Base-by-base conservation (phyloP, 176 grass and related monocot species). In the Musa schizocarpa region DNA sequence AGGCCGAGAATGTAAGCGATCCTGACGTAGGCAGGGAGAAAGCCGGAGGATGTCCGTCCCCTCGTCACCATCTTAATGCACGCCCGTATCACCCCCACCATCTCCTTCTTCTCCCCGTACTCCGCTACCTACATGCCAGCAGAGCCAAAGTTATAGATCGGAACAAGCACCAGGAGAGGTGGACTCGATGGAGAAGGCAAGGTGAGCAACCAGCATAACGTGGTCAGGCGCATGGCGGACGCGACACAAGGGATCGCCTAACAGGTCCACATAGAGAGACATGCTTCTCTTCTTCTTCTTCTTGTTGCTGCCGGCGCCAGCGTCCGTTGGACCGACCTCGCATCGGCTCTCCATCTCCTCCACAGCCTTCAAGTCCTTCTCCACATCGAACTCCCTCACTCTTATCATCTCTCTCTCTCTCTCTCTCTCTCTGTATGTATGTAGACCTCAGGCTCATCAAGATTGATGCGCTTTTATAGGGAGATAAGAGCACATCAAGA, bases 1-100 rank as follows among this genome's bases (percentile, higher is more conserved):
- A 92, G 84, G 70, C 90, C 90, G 62, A 92, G 87, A 57, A 92
- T 62, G 22, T 72, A 76, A 48, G 84, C 90, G 0, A 92, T 82
- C 77, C 85, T 89, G 53, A 85, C 79, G 76, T 79, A 92, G 13
- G 54, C 59, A n/a, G 26, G 24, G 1, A 63, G 29, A 9, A 12
- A 82, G 73, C 73, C 26, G 64, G 50, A 16, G 57, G 43, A 8
- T 53, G 20, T 11, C 17, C 69, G 13, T 22, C 83, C 83, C 22
- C 79, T 76, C 73, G 76, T 82, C 69, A 89, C 90, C 71, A 56
- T 67, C 69, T 78, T 87, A 10, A 85, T 71, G 73, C 87, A 89
- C 7, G 84, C 90, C 59, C 86, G 84, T 53, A 92, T 79, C 53
- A 92, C 59, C 2, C 90, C 90, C 17, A 85, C 90, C 27, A 92